Conservation (phyloP, 1,139 yeast genomes). For the Debaryomyces nepalensis region DNA sequence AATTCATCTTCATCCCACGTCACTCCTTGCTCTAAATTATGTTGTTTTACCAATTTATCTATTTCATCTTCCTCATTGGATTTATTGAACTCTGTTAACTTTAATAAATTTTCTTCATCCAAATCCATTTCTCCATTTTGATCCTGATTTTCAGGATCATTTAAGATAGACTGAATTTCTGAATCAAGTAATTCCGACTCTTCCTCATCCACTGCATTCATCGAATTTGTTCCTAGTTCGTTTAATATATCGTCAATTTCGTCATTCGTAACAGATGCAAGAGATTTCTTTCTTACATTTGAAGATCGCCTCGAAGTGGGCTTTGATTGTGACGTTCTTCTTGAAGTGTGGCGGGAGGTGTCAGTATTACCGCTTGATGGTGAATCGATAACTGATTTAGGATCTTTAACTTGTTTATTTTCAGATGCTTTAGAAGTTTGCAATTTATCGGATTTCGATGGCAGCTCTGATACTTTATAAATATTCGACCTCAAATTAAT, state of each 20-base stretch:
- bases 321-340: slow-evolving; percentile 16
- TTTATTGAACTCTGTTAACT: slow-evolving; percentile 31
- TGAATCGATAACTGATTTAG: slow-evolving; percentile 4
- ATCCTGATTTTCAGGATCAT: slow-evolving; percentile 28
- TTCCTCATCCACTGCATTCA: slow-evolving; percentile 43
- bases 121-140: slow-evolving; percentile 24
- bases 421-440: slow-evolving; percentile 3
- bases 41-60: slow-evolving; percentile 41
- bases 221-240: slow-evolving; percentile 43
- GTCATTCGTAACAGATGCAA: slow-evolving; percentile 46
- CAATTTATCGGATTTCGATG: slow-evolving; percentile 21
- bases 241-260: slow-evolving; percentile 45
- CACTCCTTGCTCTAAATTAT: slow-evolving; percentile 40
- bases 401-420: slow-evolving; percentile 2
- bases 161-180: slow-evolving; percentile 40
- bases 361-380: neutral
- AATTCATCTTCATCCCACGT: slow-evolving; percentile 30
- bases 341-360: neutral
- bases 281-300: slow-evolving; percentile 44
- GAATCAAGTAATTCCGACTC: slow-evolving; percentile 40
- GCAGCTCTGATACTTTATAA: slow-evolving; percentile 33
- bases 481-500: slow-evolving; percentile 54
- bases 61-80: slow-evolving; percentile 48
- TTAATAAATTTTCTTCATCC: slow-evolving; percentile 25
- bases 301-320: slow-evolving; percentile 35